Conservation (phyloP, 78 protist species). For the Anaeramoeba flamelloides region DNA sequence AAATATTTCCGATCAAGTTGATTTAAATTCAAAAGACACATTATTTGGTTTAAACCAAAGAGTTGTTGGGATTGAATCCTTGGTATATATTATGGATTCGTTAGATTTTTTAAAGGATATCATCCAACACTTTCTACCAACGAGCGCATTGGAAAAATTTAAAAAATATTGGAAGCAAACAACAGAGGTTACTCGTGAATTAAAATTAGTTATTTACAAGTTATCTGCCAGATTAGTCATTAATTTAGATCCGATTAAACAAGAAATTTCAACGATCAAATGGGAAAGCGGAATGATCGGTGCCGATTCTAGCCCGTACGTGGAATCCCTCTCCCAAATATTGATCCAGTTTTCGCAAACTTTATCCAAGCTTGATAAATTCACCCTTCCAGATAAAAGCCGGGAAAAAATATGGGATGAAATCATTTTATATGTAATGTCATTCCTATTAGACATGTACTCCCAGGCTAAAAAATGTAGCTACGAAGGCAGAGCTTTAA, state of each 20-base stretch:
- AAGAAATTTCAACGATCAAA: background rate
- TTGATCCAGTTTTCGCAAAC: background rate
- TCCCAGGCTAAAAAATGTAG: background rate
- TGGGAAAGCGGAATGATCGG: background rate
- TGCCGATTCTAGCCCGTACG: background rate
- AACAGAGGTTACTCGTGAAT: background rate
- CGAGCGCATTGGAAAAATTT: background rate
- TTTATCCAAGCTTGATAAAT: background rate
- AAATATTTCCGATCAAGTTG: background rate
- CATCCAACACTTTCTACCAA: background rate
- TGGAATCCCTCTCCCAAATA: background rate
- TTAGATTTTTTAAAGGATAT: background rate
- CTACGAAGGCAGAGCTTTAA: background rate
- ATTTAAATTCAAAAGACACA: background rate
- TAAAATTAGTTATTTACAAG: background rate
- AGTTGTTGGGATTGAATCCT: background rate
- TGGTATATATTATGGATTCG: background rate
- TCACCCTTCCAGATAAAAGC: background rate
- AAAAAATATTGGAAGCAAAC: background rate
- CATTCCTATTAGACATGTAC: background rate
- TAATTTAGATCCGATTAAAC: background rate
- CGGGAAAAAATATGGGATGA: background rate
- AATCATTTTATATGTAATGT: background rate
- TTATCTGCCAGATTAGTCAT: background rate
- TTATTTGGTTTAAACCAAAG: background rate